Evolutionary conservation across 768 basidiomycete species (phyloP).

Genomic region (Leccinum obscurum): DNA sequence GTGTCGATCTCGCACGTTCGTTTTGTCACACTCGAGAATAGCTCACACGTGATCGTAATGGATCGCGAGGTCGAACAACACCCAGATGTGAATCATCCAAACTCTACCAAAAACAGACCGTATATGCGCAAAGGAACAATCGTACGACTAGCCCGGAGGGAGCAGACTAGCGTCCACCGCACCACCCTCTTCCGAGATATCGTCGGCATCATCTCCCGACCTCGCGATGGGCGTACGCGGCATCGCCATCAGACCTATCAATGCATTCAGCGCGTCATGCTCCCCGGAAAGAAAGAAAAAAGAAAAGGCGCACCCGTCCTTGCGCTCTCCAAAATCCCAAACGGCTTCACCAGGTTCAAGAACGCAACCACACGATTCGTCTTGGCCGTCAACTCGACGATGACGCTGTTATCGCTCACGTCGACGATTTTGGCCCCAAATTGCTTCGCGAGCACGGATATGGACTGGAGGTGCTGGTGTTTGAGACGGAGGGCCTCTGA

Average conservation of each 20-base stretch:
- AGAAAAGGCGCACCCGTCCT: slow-evolving; percentile 70
- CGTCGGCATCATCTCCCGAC: slow-evolving; percentile 57
- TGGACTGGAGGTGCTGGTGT: slow-evolving; percentile 87
- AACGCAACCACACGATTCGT: slow-evolving; percentile 91
- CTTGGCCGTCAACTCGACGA: slow-evolving; percentile 94
- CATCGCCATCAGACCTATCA: slow-evolving; percentile 93
- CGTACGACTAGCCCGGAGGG: slow-evolving; percentile 75
- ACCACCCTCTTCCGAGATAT: slow-evolving; percentile 48
- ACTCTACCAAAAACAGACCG: too few relatives aligned
- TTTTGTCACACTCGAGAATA: too few relatives aligned
- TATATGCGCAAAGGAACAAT: too few relatives aligned
- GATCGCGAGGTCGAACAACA: too few relatives aligned
- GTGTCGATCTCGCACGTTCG: too few relatives aligned
- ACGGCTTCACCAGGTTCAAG: slow-evolving; percentile 86
- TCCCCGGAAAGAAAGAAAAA: too few relatives aligned
- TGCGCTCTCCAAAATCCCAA: slow-evolving; percentile 94
- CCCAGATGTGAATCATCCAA: too few relatives aligned
- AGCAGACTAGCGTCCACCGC: slow-evolving; percentile 88
- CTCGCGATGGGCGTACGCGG: slow-evolving; percentile 87
- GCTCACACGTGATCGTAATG: too few relatives aligned
- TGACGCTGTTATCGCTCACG: slow-evolving; percentile 91
- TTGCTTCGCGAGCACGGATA: slow-evolving; percentile 79
- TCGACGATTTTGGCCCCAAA: slow-evolving; percentile 95
- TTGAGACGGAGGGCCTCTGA: slow-evolving; percentile 86
- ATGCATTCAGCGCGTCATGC: background rate